Evolutionary conservation across 345 rosid species (phyloP).

Genomic region (Angophora floribunda): DNA sequence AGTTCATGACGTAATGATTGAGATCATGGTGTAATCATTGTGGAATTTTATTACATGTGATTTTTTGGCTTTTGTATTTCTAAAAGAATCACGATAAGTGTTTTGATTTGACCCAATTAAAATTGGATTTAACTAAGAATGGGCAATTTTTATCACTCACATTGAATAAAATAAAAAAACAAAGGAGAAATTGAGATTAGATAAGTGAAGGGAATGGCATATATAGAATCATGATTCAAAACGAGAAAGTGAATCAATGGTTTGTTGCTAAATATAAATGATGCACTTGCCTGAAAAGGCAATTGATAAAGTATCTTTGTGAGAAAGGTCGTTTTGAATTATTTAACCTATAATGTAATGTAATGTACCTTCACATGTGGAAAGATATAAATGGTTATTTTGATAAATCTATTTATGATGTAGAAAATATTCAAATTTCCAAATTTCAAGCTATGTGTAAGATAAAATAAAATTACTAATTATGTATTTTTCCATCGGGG

Average conservation of each 20-base stretch:
- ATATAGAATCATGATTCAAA: not conserved
- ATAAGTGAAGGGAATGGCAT: not conserved
- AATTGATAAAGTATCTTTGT: not conserved
- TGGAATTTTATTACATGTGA: not conserved
- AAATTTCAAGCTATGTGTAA: not conserved
- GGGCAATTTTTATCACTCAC: not conserved
- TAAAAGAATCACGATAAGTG: not conserved
- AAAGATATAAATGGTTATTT: not conserved
- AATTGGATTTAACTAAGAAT: not conserved
- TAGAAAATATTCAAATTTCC: not conserved
- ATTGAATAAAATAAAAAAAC: not conserved
- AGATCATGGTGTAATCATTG: rapidly evolving
- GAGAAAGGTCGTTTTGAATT: not conserved
- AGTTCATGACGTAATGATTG: too few species aligned
- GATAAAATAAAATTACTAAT: not conserved
- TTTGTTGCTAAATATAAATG: not conserved
- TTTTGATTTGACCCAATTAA: not conserved
- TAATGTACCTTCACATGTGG: rapidly evolving
- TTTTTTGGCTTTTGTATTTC: not conserved
- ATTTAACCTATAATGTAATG: not conserved
- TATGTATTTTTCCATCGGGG: not conserved
- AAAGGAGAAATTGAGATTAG: not conserved
- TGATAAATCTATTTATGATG: not conserved
- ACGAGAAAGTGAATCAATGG: not conserved
- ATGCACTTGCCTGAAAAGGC: not conserved